Evolutionary conservation across 768 basidiomycete genomes (phyloP).

Genomic region (Tephrocybe sp.): DNA sequence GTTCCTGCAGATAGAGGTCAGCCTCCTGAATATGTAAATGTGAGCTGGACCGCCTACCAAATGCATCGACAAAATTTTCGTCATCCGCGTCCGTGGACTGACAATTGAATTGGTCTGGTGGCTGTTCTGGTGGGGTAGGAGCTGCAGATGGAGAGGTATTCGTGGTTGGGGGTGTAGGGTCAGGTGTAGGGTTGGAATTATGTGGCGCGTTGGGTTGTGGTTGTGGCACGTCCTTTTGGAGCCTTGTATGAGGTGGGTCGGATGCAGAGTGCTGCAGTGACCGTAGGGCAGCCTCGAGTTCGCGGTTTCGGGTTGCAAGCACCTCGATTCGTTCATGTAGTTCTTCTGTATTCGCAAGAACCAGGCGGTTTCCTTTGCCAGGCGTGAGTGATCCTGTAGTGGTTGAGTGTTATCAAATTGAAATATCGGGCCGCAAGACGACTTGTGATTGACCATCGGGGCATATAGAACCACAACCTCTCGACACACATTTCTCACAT

Average conservation of each 20-base stretch:
- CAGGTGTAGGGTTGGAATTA: neutral
- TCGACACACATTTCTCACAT: constrained; percentile 74
- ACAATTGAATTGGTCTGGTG: neutral
- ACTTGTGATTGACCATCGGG: constrained; percentile 56
- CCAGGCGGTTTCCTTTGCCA: constrained; percentile 61
- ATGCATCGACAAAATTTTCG: constrained; percentile 47
- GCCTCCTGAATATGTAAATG: neutral
- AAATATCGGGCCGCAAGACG: neutral
- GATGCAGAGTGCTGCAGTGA: constrained; percentile 47
- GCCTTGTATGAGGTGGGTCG: constrained; percentile 49
- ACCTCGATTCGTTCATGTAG: constrained; percentile 65
- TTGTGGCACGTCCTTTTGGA: constrained; percentile 23
- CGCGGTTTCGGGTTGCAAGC: constrained; percentile 53
- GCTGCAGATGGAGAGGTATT: neutral
- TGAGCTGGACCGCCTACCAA: constrained; percentile 31
- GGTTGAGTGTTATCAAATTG: too few relatives aligned
- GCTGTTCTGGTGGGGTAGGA: constrained; percentile 1
- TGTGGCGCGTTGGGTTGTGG: constrained; percentile 9
- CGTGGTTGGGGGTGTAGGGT: neutral
- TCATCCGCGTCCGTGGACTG: constrained; percentile 28
- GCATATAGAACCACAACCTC: constrained; percentile 75
- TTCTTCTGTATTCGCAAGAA: constrained; percentile 70
- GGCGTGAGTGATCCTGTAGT: constrained; percentile 49
- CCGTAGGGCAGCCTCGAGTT: constrained; percentile 60
- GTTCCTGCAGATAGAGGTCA: constrained; percentile 41